Evolutionary conservation across 352 stramenopile species (phyloP).

Genomic region (Globisporangium iwayamae): DNA sequence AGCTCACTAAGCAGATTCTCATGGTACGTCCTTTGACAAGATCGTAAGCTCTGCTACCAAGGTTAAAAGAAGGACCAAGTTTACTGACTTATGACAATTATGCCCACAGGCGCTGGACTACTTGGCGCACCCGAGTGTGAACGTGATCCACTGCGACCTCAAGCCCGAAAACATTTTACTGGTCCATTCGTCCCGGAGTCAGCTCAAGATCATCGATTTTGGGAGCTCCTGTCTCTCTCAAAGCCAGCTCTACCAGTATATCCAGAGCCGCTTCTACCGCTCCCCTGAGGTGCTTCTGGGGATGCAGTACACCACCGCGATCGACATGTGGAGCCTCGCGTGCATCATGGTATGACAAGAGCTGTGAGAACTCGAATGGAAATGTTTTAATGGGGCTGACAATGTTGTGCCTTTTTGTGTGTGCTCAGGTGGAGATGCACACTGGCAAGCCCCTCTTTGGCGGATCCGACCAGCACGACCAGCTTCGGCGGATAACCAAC

Average conservation of each 20-base stretch:
- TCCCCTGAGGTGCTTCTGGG: conserved; percentile 86
- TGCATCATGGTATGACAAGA: conserved; percentile 59
- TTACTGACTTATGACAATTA: not conserved
- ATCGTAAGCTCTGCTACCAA: too few relatives aligned
- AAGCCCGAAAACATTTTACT: conserved; percentile 99
- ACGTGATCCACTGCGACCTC: conserved; percentile 99
- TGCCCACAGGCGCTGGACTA: conserved; percentile 67
- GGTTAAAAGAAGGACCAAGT: conserved; percentile 3
- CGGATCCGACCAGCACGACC: conserved; percentile 94
- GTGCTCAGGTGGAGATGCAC: conserved; percentile 90
- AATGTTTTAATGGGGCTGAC: not conserved
- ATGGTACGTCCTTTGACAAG: conserved; percentile 24
- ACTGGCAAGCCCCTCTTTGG: conserved; percentile 98
- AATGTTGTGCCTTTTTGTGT: not conserved
- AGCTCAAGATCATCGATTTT: conserved; percentile 99
- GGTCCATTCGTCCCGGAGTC: conserved; percentile 90
- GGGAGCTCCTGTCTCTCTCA: conserved; percentile 94
- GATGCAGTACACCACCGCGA: conserved; percentile 75
- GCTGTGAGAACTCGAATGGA: not conserved
- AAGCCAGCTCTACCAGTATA: conserved; percentile 97
- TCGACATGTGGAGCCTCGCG: conserved; percentile 89
- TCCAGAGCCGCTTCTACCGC: conserved; percentile 98
- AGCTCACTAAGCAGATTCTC: conserved; percentile 96
- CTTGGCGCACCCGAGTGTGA: conserved; percentile 86
- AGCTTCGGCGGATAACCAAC: conserved; percentile 96